Evolutionary conservation across 2,329 filamentous ascomycete genomes (phyloP), one percentile per base, ranked within the genome.

Genomic region (Microcyclosporella mali): DNA sequence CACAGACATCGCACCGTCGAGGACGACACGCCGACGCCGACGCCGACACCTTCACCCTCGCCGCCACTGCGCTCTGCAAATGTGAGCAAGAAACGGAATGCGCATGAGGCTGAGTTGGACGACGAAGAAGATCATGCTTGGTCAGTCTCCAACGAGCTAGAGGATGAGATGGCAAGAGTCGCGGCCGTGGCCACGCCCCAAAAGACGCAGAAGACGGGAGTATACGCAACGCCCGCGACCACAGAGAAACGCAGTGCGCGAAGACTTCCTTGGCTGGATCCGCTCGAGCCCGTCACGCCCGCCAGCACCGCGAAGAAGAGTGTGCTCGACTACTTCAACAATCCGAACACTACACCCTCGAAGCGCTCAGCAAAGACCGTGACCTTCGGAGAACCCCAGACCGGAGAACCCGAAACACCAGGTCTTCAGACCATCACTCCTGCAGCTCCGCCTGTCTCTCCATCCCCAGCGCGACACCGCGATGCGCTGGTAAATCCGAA

Each of bases 241-340:
- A 59, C 52, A 2, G 43, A 17, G 7, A 53, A 51, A 44, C 52
- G 54, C 38, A 58, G 57, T 10, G 46, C 51, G 38, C 57, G 62
- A 11, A 65, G 57, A 27, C 54, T 70, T 9, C 66, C 66, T 4
- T 71, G 67, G 68, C 50, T 65, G 33, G 56, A 61, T 10, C 27
- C 43, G 9, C 40, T 52, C 16, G 37, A 37, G 16, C 45, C 50
- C 1, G 41, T 38, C 3, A 47, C 45, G 9, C 50, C 65, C 2
- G 55, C 54, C 25, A 65, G 63, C 6, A 58, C 60, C 17, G 55
- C 45, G 9, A 43, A 39, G 16, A 56, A 58, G 40, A 41, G 47
- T 10, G 46, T 50, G 29, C 37, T 28, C 16, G 46, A 52, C 34
- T 56, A 56, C 47, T 53, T 60, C 29, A 46, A 46, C n/a, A 53